Evolutionary conservation across 1,284 basidiomycete genomes (phyloP).

Genomic region (Moesziomyces sp.): DNA sequence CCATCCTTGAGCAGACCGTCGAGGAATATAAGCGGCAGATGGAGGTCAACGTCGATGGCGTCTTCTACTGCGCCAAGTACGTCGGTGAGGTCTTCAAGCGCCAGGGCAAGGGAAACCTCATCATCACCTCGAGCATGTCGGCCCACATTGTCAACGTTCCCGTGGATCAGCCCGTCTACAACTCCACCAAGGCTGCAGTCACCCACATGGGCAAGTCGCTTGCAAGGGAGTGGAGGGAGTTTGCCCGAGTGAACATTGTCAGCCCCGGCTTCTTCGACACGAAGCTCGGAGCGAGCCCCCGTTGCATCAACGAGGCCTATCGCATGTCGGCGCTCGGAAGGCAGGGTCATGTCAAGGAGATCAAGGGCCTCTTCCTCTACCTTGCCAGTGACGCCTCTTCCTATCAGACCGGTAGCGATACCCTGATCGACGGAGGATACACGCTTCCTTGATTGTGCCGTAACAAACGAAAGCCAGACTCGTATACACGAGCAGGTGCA

Average conservation of each 20-base stretch:
- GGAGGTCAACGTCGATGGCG: constrained; percentile 58
- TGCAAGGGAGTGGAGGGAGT: constrained; percentile 59
- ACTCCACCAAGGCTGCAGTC: constrained; percentile 60
- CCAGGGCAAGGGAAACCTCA: constrained; percentile 62
- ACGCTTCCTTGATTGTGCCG: constrained; percentile 30
- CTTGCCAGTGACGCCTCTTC: constrained; percentile 54
- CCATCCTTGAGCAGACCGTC: constrained; percentile 48
- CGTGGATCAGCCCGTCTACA: constrained; percentile 56
- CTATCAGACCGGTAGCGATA: constrained; percentile 52
- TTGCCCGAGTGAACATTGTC: constrained; percentile 67
- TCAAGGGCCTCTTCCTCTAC: constrained; percentile 63
- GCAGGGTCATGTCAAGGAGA: constrained; percentile 63
- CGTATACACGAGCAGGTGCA: background rate
- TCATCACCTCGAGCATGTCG: constrained; percentile 59
- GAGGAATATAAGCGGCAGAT: constrained; percentile 60
- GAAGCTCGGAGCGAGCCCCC: constrained; percentile 57
- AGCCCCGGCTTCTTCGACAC: constrained; percentile 67
- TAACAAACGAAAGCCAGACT: too few relatives aligned
- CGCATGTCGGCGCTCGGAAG: constrained; percentile 55
- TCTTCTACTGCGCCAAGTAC: constrained; percentile 59
- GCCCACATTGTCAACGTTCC: constrained; percentile 61
- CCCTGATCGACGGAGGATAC: constrained; percentile 60
- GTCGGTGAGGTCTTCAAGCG: constrained; percentile 63
- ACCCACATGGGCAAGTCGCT: constrained; percentile 57
- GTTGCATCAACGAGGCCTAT: constrained; percentile 47